Evolutionary conservation across 352 stramenopile species (phyloP).

Genomic region (Phytopythium montanum): DNA sequence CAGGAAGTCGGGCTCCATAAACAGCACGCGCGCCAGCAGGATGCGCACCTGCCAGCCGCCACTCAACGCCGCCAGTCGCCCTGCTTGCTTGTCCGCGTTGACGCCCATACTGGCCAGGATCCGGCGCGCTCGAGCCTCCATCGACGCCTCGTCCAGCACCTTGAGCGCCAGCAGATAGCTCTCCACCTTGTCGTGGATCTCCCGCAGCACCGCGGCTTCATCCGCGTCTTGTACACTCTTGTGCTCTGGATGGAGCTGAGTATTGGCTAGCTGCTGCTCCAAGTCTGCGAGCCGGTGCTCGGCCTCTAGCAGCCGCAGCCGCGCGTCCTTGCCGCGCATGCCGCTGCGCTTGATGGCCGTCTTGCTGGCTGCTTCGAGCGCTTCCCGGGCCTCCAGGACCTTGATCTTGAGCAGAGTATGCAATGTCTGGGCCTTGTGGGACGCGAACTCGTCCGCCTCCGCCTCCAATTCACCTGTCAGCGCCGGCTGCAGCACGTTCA

Average conservation of each 20-base stretch:
- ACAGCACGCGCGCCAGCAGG: slow-evolving; percentile 50
- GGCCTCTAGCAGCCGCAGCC: slow-evolving; percentile 36
- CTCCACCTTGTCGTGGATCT: slow-evolving; percentile 38
- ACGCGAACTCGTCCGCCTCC: slow-evolving; percentile 15
- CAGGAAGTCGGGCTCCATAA: slow-evolving; percentile 86
- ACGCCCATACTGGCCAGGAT: slow-evolving; percentile 72
- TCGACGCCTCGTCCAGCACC: slow-evolving; percentile 43
- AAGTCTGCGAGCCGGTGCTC: slow-evolving; percentile 32
- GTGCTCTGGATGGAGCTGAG: slow-evolving; percentile 16
- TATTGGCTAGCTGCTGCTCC: slow-evolving; percentile 21
- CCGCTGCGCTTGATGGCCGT: slow-evolving; percentile 56
- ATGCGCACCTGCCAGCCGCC: slow-evolving; percentile 66
- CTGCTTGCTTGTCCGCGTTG: slow-evolving; percentile 74
- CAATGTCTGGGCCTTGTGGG: slow-evolving; percentile 29
- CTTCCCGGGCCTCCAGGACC: slow-evolving; percentile 33
- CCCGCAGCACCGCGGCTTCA: slow-evolving; percentile 30
- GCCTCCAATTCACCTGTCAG: slow-evolving; percentile 12
- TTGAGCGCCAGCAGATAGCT: slow-evolving; percentile 43
- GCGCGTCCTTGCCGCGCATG: slow-evolving; percentile 45
- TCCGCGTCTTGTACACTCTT: slow-evolving; percentile 19
- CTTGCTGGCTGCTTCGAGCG: slow-evolving; percentile 29
- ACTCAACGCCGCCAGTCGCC: slow-evolving; percentile 40
- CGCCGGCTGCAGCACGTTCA: slow-evolving; percentile 27
- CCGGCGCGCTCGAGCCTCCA: slow-evolving; percentile 40
- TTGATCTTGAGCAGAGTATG: slow-evolving; percentile 33